Evolutionary conservation across 306 rosid genomes (phyloP).

Genomic region (Pterocarpus santalinus): DNA sequence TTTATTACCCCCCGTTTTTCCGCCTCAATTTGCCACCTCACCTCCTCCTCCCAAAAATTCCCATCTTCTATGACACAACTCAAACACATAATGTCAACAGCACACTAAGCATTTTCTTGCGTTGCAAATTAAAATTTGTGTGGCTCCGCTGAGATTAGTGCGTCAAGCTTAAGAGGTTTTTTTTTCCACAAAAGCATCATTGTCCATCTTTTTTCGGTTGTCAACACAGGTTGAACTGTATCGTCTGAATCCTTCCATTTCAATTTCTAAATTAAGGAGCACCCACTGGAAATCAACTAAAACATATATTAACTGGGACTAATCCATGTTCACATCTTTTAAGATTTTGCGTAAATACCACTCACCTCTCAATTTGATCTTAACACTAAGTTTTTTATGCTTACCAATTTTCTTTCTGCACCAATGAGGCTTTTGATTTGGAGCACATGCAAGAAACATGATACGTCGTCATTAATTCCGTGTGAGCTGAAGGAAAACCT

Average conservation of each 20-base stretch:
- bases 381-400: background rate
- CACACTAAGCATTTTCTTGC: background rate
- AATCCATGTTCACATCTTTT: no score
- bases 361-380: no score
- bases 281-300: background rate
- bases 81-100: background rate
- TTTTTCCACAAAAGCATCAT: background rate
- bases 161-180: background rate
- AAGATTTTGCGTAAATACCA: no score
- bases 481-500: constrained; percentile 45
- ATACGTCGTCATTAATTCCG: constrained; percentile 42
- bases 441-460: constrained; percentile 61
- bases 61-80: background rate
- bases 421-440: constrained; percentile 17
- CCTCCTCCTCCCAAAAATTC: background rate
- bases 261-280: background rate
- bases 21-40: background rate
- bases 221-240: background rate
- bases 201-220: background rate
- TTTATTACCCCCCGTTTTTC: background rate
- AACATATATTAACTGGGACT: background rate
- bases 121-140: background rate
- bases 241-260: background rate
- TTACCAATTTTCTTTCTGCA: background rate
- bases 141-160: background rate